phyloP scores from a whole-genome alignment of 257 asterid genomes.

The Gardenia jasminoides region DNA sequence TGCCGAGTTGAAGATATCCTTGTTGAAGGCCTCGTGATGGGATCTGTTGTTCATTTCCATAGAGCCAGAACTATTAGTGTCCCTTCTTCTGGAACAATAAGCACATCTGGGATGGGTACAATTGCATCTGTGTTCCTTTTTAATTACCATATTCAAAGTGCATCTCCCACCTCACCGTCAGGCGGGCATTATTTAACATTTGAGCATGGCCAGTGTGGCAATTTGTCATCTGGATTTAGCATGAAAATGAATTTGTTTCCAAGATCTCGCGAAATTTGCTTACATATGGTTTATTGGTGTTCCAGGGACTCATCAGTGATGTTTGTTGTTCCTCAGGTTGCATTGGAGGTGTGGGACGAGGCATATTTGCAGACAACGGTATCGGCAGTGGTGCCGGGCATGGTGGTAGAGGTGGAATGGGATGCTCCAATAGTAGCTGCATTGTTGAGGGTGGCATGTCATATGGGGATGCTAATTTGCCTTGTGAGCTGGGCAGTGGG shows the following conservation, averaged over 20 bases:
- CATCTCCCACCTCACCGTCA: background rate
- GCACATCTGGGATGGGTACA: slow-evolving; percentile 95
- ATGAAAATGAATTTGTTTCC: background rate
- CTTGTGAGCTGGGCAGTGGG: slow-evolving; percentile 99
- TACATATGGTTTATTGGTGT: background rate
- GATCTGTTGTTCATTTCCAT: slow-evolving; percentile 98
- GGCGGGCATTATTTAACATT: background rate
- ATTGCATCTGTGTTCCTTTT: background rate
- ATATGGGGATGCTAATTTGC: slow-evolving; percentile 77
- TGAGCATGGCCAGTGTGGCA: no score
- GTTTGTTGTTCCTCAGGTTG: slow-evolving; percentile 62
- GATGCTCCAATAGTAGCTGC: slow-evolving; percentile 70
- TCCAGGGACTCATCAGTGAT: background rate
- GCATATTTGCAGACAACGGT: slow-evolving; percentile 55
- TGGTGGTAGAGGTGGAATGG: slow-evolving; percentile 96
- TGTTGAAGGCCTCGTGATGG: slow-evolving; percentile 89
- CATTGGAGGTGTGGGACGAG: slow-evolving; percentile 85
- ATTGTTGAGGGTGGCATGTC: slow-evolving; percentile 75
- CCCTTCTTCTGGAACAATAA: slow-evolving; percentile 74
- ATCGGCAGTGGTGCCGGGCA: slow-evolving; percentile 96
- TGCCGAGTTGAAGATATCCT: slow-evolving; percentile 98
- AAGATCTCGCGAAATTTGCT: background rate
- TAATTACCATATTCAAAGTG: background rate
- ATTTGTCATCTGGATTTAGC: background rate
- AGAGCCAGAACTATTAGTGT: slow-evolving; percentile 81